phyloP scores from a whole-genome alignment of 371 early-diverging fungal genomes.

The Mortierella polycephala region DNA sequence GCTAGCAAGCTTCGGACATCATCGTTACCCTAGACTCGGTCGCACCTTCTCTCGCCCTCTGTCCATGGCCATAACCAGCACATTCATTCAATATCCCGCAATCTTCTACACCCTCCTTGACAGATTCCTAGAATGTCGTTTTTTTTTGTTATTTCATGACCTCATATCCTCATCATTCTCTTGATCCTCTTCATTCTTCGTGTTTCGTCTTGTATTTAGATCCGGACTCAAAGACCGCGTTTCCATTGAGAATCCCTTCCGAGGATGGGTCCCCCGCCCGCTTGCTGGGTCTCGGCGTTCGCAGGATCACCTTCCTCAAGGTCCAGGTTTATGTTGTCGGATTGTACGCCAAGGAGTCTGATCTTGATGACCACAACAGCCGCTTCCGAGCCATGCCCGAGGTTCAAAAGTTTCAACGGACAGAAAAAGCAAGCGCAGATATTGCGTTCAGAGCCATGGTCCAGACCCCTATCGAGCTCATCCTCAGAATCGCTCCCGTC shows the following conservation, averaged over 20 bases:
- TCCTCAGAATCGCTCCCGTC: conserved; percentile 61
- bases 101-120: not conserved
- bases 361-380: conserved; percentile 55
- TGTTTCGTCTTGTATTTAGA: conserved; percentile 14
- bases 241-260: conserved; percentile 46
- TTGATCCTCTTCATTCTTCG: not conserved
- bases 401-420: conserved; percentile 50
- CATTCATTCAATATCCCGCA: too few species aligned
- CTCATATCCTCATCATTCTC: not conserved
- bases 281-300: conserved; percentile 73
- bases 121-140: not conserved
- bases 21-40: too few species aligned
- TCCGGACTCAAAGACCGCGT: conserved; percentile 48
- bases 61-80: too few species aligned
- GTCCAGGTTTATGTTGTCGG: conserved; percentile 76
- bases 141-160: conserved; percentile 4
- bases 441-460: conserved; percentile 37
- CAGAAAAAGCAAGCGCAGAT: conserved; percentile 20
- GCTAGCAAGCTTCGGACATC: not conserved
- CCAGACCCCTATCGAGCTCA: conserved; percentile 35
- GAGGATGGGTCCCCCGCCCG: conserved; percentile 56
- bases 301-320: conserved; percentile 75
- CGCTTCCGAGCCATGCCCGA: conserved; percentile 49
- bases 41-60: too few species aligned
- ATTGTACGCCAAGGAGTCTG: conserved; percentile 65